phyloP scores from a whole-genome alignment of 163 green algal genomes.

The Volvox carteri region DNA sequence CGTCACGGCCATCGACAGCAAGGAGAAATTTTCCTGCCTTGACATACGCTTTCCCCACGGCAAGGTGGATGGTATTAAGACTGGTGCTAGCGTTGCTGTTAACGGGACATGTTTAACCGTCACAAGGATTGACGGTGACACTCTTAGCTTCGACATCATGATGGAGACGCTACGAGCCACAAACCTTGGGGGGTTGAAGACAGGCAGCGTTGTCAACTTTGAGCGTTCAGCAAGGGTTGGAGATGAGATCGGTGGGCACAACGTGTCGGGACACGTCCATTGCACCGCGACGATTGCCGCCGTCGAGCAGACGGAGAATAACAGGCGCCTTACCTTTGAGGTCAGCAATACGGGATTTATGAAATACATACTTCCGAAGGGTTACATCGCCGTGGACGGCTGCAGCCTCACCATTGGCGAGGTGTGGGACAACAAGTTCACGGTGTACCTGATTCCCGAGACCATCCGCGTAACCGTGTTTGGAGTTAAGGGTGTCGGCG shows the following conservation, averaged over 20 bases:
- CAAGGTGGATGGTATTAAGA: conserved; percentile 71
- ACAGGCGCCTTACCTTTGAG: conserved; percentile 82
- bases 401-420: conserved; percentile 95
- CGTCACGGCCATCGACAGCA: conserved; percentile 54
- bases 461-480: conserved; percentile 93
- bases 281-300: conserved; percentile 80
- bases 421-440: conserved; percentile 80
- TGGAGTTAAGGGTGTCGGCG: conserved; percentile 77
- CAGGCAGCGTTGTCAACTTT: conserved; percentile 93
- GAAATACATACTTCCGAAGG: conserved; percentile 98
- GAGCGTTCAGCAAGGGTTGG: conserved; percentile 92
- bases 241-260: conserved; percentile 98
- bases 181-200: conserved; percentile 87
- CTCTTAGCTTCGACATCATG: conserved; percentile 91
- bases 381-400: conserved; percentile 97
- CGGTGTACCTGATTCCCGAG: conserved; percentile 97
- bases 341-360: conserved; percentile 84
- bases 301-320: conserved; percentile 83
- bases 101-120: conserved; percentile 99
- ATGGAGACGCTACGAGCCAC: conserved; percentile 93
- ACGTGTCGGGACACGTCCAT: conserved; percentile 94
- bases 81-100: conserved; percentile 95
- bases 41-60: conserved; percentile 77
- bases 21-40: conserved; percentile 72
- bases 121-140: conserved; percentile 66